Conservation (phyloP, 2,329 filamentous ascomycete species). For the Lasiodiplodia gonubiensis region DNA sequence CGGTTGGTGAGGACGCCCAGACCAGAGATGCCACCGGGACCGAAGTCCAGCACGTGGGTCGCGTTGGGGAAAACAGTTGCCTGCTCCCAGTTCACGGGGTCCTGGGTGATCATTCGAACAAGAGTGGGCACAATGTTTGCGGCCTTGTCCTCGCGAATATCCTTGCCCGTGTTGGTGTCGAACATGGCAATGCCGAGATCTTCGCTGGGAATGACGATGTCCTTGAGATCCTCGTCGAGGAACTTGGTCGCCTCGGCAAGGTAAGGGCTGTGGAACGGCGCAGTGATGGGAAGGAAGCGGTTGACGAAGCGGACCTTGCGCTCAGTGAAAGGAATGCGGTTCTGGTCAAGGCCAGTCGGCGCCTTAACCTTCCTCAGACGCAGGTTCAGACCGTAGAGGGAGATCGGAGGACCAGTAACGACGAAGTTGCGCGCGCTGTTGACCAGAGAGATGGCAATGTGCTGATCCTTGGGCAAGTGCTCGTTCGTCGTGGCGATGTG, state of each 20-base stretch:
- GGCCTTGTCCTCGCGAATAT: slow-evolving; percentile 70
- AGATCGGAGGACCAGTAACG: slow-evolving; percentile 93
- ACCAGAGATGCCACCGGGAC: slow-evolving; percentile 94
- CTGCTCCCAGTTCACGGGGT: slow-evolving; percentile 94
- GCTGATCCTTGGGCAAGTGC: slow-evolving; percentile 88
- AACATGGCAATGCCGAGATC: slow-evolving; percentile 84
- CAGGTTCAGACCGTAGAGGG: slow-evolving; percentile 92
- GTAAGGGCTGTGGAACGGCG: slow-evolving; percentile 97
- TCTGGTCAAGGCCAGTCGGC: slow-evolving; percentile 95
- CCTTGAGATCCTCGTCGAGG: slow-evolving; percentile 85
- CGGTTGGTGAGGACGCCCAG: slow-evolving; percentile 95
- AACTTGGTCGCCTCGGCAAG: slow-evolving; percentile 79
- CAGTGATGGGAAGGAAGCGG: slow-evolving; percentile 95
- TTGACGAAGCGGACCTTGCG: slow-evolving; percentile 96
- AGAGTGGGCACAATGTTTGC: slow-evolving; percentile 85
- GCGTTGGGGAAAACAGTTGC: slow-evolving; percentile 89
- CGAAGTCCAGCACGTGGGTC: slow-evolving; percentile 95
- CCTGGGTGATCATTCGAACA: slow-evolving; percentile 90
- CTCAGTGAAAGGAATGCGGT: slow-evolving; percentile 89
- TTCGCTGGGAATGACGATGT: slow-evolving; percentile 75
- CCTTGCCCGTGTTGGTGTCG: slow-evolving; percentile 86
- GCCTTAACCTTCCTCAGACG: slow-evolving; percentile 97
- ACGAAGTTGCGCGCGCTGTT: slow-evolving; percentile 98
- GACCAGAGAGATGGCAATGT: slow-evolving; percentile 92
- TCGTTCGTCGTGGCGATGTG: slow-evolving; percentile 97